A percentile compares a stretch with the other conserved stretches of the same genome.
Conservation (phyloP, 768 basidiomycete genomes). For the Podaxis rugospora region DNA sequence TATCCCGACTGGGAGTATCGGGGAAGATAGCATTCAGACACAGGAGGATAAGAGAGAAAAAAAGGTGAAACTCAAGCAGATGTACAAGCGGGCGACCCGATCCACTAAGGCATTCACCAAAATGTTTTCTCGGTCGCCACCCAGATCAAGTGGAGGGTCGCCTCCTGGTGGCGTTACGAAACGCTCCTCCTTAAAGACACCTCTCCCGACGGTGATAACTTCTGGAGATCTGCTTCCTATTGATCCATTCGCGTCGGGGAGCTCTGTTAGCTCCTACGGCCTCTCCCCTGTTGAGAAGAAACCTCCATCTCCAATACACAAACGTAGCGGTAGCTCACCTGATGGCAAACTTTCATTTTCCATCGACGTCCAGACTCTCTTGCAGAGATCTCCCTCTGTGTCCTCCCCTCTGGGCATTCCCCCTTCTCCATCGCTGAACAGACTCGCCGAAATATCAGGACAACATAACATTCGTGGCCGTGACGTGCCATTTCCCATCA, state of each 20-base stretch:
- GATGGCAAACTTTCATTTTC: not conserved
- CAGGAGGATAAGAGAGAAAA: not conserved
- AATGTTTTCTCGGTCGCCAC: not conserved
- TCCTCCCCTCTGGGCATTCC: conserved; percentile 1
- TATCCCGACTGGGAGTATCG: not conserved
- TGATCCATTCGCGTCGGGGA: conserved; percentile 5
- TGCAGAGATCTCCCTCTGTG: conserved; percentile 1
- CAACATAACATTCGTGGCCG: not conserved
- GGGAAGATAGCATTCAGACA: not conserved
- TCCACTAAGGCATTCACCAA: not conserved
- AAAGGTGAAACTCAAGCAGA: not conserved
- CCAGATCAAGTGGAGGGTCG: not conserved
- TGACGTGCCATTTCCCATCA: not conserved
- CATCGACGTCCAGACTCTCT: not conserved
- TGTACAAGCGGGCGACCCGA: conserved; percentile 1
- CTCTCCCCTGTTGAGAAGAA: not conserved
- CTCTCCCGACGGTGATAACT: not conserved
- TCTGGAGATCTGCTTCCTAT: not conserved
- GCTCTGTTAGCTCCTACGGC: not conserved
- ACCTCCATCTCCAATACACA: not conserved
- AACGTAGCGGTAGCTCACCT: not conserved
- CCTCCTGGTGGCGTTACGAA: not conserved
- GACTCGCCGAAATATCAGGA: not conserved
- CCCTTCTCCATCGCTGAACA: not conserved
- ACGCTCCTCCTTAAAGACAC: not conserved